Evolutionary conservation across 2,329 filamentous ascomycete species (phyloP).

Genomic region (Akanthomyces muscarius): DNA sequence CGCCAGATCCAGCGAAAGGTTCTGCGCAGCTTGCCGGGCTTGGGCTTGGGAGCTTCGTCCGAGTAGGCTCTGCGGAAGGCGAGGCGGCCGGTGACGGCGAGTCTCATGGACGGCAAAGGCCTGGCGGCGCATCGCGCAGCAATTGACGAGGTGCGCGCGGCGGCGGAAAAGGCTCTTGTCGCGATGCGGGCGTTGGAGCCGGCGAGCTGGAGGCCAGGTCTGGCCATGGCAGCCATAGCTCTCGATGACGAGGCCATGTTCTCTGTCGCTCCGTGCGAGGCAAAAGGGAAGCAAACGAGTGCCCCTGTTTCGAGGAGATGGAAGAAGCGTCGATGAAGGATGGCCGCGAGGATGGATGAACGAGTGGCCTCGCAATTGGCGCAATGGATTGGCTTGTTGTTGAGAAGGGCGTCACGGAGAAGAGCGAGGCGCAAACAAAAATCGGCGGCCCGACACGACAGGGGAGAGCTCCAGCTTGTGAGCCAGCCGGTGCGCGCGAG

Average conservation of each 20-base stretch:
- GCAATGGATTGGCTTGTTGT: neutral
- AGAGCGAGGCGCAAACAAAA: slow-evolving; percentile 7
- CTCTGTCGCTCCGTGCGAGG: slow-evolving; percentile 14
- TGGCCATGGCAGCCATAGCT: slow-evolving; percentile 37
- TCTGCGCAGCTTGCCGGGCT: slow-evolving; percentile 58
- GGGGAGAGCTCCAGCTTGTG: slow-evolving; percentile 5
- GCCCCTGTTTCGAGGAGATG: slow-evolving; percentile 17
- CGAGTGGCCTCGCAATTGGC: slow-evolving; percentile 9
- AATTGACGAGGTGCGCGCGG: slow-evolving; percentile 21
- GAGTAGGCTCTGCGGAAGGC: slow-evolving; percentile 47
- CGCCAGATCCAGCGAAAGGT: slow-evolving; percentile 80
- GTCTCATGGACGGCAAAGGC: slow-evolving; percentile 33
- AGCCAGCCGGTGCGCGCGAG: neutral
- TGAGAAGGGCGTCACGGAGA: neutral
- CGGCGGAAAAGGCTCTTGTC: slow-evolving; percentile 33
- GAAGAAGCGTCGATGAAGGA: neutral
- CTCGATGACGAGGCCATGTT: slow-evolving; percentile 44
- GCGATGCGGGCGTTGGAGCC: slow-evolving; percentile 27
- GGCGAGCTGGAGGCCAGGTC: slow-evolving; percentile 28
- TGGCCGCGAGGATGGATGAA: neutral
- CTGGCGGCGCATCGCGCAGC: slow-evolving; percentile 22
- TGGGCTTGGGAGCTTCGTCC: slow-evolving; percentile 47
- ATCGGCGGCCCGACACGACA: neutral
- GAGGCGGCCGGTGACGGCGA: slow-evolving; percentile 34
- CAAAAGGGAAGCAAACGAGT: neutral